Evolutionary conservation across 1,284 basidiomycete genomes (phyloP), one percentile per base, ranked within the genome.

Genomic region (Heterobasidion annosum): DNA sequence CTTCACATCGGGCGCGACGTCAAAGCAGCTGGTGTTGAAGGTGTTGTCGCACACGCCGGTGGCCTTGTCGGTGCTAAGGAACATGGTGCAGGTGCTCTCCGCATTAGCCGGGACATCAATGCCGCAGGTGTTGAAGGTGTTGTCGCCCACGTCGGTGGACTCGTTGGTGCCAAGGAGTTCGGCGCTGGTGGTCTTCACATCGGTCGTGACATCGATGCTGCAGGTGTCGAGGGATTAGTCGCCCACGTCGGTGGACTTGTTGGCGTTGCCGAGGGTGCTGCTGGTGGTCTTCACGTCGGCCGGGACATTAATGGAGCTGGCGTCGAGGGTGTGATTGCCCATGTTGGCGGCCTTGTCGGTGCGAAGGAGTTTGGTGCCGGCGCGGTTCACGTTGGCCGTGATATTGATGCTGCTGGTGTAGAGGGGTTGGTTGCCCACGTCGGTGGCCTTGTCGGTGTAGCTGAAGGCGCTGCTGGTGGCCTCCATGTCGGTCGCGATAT

Each of bases 311-410:
- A 25, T 25, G 25, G 25, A 25, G 25, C 25, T 3, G 25, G 25
- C 13, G 49, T 35, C 12, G 50, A 52, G 3, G 50, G 50, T 32
- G 43, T 52, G 15, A 40, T 33, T 34, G 53, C 44, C 4, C 7
- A 51, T 34, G 50, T 57, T 12, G 37, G 19, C 25, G 19, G 18
- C 49, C n/a, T 57, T n/a, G 53, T 46, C 8, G 53, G 33, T 19
- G 53, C 48, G 18, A 35, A 18, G 42, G 56, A 48, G 42, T 42
- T 16, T 50, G 54, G 34, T 12, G 51, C 37, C 32, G 54, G 46
- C 15, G 54, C 18, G 9, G 47, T 57, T n/a, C 50, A 53, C 13
- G 47, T 55, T 34, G 52, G 25, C 8, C 52, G 56, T 34, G 56
- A 57, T 32, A n/a, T 57, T 13, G 43, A 48, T 2, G 42, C 35